These are phyloP conservation scores for Malus sylvestris DNA, from an alignment of 306 rosid genomes.

Conservation along the genomic window DNA sequence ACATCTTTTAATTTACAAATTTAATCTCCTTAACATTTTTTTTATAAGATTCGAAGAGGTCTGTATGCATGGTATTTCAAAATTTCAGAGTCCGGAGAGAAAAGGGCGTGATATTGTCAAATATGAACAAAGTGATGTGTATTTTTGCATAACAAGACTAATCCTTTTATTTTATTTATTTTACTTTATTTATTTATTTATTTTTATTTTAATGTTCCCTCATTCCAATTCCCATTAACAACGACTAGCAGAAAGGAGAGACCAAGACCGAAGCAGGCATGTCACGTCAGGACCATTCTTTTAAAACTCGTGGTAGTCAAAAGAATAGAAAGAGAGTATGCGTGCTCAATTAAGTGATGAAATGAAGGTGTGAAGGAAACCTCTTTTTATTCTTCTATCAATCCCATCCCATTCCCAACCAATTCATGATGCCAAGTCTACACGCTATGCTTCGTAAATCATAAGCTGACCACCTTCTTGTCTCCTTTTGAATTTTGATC, in stretches of 20 bases:
- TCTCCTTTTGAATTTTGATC: constrained; percentile 7
- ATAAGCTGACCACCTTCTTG: constrained; percentile 33
- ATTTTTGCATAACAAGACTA: not conserved
- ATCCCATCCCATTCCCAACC: constrained; percentile 11
- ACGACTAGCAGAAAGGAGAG: not conserved
- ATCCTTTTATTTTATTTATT: not conserved
- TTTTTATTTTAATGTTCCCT: not conserved
- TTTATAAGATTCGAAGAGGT: not conserved
- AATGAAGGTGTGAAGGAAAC: constrained; percentile 1
- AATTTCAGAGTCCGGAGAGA: not conserved
- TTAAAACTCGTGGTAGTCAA: too few species aligned
- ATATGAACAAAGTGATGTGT: constrained; percentile 24
- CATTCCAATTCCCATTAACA: not conserved
- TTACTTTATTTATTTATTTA: not conserved
- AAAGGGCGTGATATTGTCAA: constrained; percentile 35
- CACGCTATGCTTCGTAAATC: constrained; percentile 21
- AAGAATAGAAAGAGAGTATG: not conserved
- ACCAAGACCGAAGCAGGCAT: not conserved
- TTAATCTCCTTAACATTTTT: accelerated
- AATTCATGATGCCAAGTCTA: constrained; percentile 20
- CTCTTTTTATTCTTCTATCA: not conserved
- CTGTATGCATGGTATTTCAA: constrained; percentile 3
- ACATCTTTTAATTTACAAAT: too few species aligned
- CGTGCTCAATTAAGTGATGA: not conserved
- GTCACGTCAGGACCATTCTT: not conserved